Evolutionary conservation across 2,329 filamentous ascomycete genomes (phyloP).

Genomic region (Cyclaneusma minus): DNA sequence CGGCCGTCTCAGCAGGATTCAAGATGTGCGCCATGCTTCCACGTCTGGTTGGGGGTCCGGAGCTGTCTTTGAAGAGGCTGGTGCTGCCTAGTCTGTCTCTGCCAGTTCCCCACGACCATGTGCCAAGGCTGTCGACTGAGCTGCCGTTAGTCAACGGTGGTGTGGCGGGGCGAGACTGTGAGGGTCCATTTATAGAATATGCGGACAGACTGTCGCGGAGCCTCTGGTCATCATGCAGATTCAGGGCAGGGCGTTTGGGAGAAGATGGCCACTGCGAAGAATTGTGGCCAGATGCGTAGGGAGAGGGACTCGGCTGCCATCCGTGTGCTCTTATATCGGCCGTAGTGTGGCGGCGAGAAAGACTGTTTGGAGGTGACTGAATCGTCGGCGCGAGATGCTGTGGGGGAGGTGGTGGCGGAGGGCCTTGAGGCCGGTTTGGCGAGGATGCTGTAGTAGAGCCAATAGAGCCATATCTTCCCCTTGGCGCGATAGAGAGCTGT

Average conservation of each 20-base stretch:
- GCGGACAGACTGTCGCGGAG: conserved; percentile 45
- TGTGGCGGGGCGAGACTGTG: conserved; percentile 12
- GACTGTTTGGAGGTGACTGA: conserved; percentile 48
- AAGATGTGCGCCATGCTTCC: conserved; percentile 60
- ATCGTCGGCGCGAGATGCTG: conserved; percentile 51
- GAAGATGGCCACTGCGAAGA: conserved; percentile 53
- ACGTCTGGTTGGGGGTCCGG: conserved; percentile 46
- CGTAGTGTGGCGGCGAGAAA: conserved; percentile 78
- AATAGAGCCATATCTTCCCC: conserved; percentile 77
- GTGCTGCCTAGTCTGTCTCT: conserved; percentile 11
- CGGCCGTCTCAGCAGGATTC: conserved; percentile 53
- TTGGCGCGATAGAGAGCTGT: conserved; percentile 62
- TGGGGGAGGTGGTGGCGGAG: conserved; percentile 40
- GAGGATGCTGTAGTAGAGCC: conserved; percentile 54
- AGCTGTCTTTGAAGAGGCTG: conserved; percentile 23
- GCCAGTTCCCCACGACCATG: conserved; percentile 16
- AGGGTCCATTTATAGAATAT: conserved; percentile 35
- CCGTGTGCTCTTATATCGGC: conserved; percentile 87
- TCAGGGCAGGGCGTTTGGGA: conserved; percentile 32
- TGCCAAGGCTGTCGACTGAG: conserved; percentile 15
- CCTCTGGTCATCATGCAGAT: conserved; percentile 38
- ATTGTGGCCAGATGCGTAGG: conserved; percentile 47
- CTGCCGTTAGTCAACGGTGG: conserved; percentile 17
- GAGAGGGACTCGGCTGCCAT: conserved; percentile 52
- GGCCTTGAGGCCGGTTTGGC: conserved; percentile 32